These are phyloP conservation scores for Tephrocybe rancida DNA, from an alignment of 768 basidiomycete species.

Conservation along the genomic window DNA sequence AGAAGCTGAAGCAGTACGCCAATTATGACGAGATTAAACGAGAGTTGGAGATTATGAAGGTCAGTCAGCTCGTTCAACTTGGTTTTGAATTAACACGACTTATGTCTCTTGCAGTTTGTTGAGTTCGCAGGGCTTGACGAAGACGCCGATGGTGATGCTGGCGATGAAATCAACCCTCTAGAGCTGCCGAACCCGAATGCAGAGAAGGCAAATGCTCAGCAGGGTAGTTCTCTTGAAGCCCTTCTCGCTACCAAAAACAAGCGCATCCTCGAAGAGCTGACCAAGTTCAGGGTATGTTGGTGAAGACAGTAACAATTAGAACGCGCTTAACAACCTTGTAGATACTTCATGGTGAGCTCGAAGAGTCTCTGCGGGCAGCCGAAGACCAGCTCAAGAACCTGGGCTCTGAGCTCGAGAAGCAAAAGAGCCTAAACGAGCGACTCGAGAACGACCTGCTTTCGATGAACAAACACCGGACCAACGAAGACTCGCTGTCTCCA, in stretches of 20 bases:
- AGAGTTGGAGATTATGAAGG: conserved; percentile 99
- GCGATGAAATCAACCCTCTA: conserved; percentile 37
- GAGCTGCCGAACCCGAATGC: conserved; percentile 89
- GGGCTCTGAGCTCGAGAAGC: conserved; percentile 72
- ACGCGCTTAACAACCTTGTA: conserved; percentile 25
- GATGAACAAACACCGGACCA: conserved; percentile 63
- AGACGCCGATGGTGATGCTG: conserved; percentile 62
- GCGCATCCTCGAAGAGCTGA: conserved; percentile 88
- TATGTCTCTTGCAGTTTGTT: conserved; percentile 66
- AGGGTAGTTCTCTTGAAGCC: conserved; percentile 84
- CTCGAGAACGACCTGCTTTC: conserved; percentile 90
- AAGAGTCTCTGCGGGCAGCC: conserved; percentile 60
- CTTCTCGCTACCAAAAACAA: conserved; percentile 95
- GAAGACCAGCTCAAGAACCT: conserved; percentile 61
- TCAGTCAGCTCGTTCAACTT: conserved; percentile 37
- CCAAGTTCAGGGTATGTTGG: conserved; percentile 75
- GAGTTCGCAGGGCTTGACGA: conserved; percentile 92
- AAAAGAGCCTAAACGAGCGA: conserved; percentile 81
- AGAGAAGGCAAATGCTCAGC: conserved; percentile 74
- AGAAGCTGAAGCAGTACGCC: conserved; percentile 67
- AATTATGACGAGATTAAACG: conserved; percentile 99
- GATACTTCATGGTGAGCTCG: conserved; percentile 86
- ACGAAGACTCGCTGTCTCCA: conserved; percentile 32
- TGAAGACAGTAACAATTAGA: not conserved
- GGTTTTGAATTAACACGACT: not conserved